Conservation (phyloP, 768 basidiomycete species). For the Amanita exitialis region DNA sequence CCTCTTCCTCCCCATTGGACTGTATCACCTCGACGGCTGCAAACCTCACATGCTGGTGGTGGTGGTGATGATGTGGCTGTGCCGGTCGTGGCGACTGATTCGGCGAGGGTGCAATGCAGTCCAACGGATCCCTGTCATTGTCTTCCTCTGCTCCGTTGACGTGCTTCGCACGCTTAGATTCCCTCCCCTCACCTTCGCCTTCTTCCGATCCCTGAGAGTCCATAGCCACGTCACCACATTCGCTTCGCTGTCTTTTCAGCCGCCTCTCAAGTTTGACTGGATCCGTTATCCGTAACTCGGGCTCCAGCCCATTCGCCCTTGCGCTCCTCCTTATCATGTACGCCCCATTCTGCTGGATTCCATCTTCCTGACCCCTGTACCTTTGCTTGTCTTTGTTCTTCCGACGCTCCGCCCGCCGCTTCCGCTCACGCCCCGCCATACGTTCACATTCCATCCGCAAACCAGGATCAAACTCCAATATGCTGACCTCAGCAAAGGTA, state of each 20-base stretch:
- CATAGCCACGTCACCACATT: conserved; percentile 38
- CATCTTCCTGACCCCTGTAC: conserved; percentile 23
- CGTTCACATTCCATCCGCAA: conserved; percentile 79
- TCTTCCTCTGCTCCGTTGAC: conserved; percentile 23
- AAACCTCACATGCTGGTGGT: conserved; percentile 38
- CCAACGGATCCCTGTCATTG: conserved; percentile 40
- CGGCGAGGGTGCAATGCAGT: conserved; percentile 28
- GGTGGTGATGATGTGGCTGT: conserved; percentile 17
- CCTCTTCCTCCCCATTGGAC: background rate
- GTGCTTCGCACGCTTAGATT: conserved; percentile 9
- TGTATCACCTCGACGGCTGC: conserved; percentile 17
- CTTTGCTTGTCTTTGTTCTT: conserved; percentile 24
- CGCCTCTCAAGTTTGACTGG: conserved; percentile 64
- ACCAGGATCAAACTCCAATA: conserved; percentile 74
- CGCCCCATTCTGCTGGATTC: conserved; percentile 10
- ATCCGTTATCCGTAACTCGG: conserved; percentile 67
- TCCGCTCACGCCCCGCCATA: conserved; percentile 71
- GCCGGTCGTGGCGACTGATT: conserved; percentile 9
- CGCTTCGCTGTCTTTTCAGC: conserved; percentile 61
- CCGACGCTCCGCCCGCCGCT: conserved; percentile 46
- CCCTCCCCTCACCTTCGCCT: conserved; percentile 21
- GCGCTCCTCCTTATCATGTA: conserved; percentile 57
- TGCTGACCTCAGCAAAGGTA: conserved; percentile 75
- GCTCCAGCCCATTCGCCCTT: conserved; percentile 60
- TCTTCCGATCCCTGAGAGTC: conserved; percentile 45